phyloP scores from a whole-genome alignment of 495 filamentous ascomycete species.

The Penicillium arizonense region DNA sequence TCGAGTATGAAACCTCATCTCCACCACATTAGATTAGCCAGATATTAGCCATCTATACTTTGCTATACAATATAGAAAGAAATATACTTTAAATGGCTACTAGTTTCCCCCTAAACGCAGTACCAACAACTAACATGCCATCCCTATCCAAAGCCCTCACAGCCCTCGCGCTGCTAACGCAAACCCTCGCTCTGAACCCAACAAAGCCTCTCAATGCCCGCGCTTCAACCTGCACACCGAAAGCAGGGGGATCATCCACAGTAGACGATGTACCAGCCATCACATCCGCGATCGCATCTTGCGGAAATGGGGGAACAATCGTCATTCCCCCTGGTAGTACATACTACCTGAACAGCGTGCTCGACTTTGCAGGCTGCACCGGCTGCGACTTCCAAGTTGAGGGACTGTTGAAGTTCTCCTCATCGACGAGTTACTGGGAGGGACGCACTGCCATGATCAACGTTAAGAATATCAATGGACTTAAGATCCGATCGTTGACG shows the following conservation, averaged over 20 bases:
- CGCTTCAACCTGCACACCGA: constrained; percentile 35
- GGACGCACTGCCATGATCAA: constrained; percentile 39
- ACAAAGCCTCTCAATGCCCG: constrained; percentile 10
- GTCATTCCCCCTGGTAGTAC: constrained; percentile 39
- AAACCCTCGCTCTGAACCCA: constrained; percentile 1
- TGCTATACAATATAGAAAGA: too few species aligned
- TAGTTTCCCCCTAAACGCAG: background rate
- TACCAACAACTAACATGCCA: background rate
- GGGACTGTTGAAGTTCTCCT: constrained; percentile 37
- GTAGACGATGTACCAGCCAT: constrained; percentile 42
- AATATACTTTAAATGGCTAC: too few species aligned
- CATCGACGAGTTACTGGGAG: constrained; percentile 36
- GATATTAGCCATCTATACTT: too few species aligned
- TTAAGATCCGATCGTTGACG: constrained; percentile 37
- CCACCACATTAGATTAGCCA: too few species aligned
- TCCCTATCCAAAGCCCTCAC: background rate
- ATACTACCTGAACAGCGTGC: constrained; percentile 40
- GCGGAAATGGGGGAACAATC: constrained; percentile 41
- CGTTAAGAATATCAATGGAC: constrained; percentile 29
- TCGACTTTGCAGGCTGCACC: constrained; percentile 35
- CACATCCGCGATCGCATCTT: constrained; percentile 31
- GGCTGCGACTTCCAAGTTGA: constrained; percentile 44
- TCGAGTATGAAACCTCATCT: background rate
- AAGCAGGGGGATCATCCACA: constrained; percentile 25
- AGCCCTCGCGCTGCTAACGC: constrained; percentile 1